Evolutionary conservation across 179 eudicot species (phyloP).

Genomic region (Amaranthus tricolor): DNA sequence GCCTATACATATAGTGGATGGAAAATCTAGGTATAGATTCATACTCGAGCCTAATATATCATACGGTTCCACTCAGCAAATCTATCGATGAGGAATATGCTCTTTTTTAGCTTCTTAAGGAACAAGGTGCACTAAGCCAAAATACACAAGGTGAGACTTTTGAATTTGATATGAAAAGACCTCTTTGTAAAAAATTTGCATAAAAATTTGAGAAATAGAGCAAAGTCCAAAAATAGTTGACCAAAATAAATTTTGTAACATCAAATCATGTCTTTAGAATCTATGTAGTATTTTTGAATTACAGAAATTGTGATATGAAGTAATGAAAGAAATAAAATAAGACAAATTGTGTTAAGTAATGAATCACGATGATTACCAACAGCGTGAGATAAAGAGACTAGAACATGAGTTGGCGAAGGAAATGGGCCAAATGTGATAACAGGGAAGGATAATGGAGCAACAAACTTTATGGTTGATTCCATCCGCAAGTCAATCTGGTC

Average conservation of each 20-base stretch:
- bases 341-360: constrained; percentile 1
- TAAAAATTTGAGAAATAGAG: background rate
- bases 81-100: background rate
- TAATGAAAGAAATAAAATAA: background rate
- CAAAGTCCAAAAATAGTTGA: background rate
- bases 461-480: constrained; percentile 61
- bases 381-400: constrained; percentile 72
- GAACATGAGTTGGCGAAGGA: constrained; percentile 74
- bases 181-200: background rate
- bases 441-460: constrained; percentile 61
- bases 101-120: background rate
- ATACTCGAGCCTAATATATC: background rate
- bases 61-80: background rate
- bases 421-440: constrained; percentile 91
- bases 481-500: constrained; percentile 80
- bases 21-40: background rate
- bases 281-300: background rate
- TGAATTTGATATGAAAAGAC: background rate
- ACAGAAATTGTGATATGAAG: background rate
- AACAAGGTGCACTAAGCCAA: background rate
- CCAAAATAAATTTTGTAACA: background rate
- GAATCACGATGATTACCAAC: constrained; percentile 49
- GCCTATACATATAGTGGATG: background rate
- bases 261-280: background rate
- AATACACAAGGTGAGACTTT: background rate